Evolutionary conservation across 306 rosid species (phyloP).

Genomic region (Inga leiocalycina): DNA sequence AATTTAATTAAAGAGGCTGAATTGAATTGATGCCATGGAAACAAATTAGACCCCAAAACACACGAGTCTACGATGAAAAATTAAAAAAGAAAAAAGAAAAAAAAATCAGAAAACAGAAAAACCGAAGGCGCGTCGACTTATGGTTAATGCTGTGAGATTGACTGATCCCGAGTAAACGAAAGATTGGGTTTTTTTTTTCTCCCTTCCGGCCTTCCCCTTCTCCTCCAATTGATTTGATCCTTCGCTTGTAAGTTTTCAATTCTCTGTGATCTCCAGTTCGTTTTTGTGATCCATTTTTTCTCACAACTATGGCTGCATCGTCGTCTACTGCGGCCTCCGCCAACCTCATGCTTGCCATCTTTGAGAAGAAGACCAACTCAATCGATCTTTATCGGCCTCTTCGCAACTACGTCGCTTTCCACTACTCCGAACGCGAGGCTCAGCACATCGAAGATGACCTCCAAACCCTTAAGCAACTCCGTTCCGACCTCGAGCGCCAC

Average conservation of each 20-base stretch:
- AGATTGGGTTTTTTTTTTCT: not conserved
- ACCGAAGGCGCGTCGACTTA: not conserved
- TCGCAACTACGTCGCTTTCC: conserved; percentile 81
- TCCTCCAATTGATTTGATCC: not conserved
- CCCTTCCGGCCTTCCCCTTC: not conserved
- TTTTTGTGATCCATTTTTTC: not conserved
- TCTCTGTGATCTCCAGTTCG: not conserved
- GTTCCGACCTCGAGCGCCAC: conserved; percentile 83
- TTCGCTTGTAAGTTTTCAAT: not conserved
- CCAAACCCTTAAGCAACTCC: conserved; percentile 81
- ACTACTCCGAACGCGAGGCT: conserved; percentile 98
- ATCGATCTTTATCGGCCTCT: conserved; percentile 85
- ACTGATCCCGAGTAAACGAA: not conserved
- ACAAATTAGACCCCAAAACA: too few species aligned
- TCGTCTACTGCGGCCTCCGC: conserved; percentile 54
- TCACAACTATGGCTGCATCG: conserved; percentile 53
- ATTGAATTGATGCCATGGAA: too few species aligned
- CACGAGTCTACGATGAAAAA: too few species aligned
- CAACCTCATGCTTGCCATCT: conserved; percentile 87
- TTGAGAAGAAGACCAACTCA: conserved; percentile 80
- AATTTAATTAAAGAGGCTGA: too few species aligned
- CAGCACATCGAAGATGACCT: conserved; percentile 94
- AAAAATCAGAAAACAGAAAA: not conserved
- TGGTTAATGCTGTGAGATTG: not conserved
- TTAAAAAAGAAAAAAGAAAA: too few species aligned